Evolutionary conservation across 768 basidiomycete genomes (phyloP).

Genomic region (Naganishia kalamii): DNA sequence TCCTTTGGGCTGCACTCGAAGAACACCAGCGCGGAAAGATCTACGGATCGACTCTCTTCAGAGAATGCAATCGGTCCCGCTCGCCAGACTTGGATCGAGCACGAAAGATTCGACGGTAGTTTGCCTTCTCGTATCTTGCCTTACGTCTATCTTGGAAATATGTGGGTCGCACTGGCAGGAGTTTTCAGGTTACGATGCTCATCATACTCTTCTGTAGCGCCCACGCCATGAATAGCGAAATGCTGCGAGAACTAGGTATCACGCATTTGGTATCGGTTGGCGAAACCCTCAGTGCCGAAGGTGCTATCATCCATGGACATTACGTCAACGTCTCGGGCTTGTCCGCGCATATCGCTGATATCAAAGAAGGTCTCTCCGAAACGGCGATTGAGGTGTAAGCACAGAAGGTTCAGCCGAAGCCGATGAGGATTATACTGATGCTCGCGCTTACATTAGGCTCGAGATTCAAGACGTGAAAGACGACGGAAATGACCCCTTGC

Average conservation of each 20-base stretch:
- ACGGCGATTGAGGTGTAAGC: constrained; percentile 20
- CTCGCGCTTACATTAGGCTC: constrained; percentile 22
- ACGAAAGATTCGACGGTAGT: constrained; percentile 85
- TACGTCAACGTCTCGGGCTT: constrained; percentile 11
- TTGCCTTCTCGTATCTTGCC: constrained; percentile 90
- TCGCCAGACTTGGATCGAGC: constrained; percentile 74
- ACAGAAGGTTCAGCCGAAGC: not conserved
- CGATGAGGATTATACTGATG: not conserved
- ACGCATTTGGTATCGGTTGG: constrained; percentile 96
- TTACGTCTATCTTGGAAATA: constrained; percentile 86
- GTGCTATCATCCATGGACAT: constrained; percentile 14
- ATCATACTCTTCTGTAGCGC: constrained; percentile 53
- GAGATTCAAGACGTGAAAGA: constrained; percentile 61
- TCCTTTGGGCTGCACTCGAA: constrained; percentile 7
- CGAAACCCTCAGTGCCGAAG: constrained; percentile 70
- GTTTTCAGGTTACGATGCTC: constrained; percentile 16
- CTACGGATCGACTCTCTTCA: not conserved
- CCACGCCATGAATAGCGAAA: constrained; percentile 87
- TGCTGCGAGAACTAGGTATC: constrained; percentile 91
- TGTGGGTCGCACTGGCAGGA: constrained; percentile 55
- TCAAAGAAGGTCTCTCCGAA: not conserved
- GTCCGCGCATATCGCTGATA: not conserved
- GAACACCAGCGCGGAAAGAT: not conserved
- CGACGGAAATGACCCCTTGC: constrained; percentile 90
- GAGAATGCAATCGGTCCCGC: not conserved